Evolutionary conservation across 192 early-diverging fungal genomes (phyloP).

Genomic region (Linnemannia exigua): DNA sequence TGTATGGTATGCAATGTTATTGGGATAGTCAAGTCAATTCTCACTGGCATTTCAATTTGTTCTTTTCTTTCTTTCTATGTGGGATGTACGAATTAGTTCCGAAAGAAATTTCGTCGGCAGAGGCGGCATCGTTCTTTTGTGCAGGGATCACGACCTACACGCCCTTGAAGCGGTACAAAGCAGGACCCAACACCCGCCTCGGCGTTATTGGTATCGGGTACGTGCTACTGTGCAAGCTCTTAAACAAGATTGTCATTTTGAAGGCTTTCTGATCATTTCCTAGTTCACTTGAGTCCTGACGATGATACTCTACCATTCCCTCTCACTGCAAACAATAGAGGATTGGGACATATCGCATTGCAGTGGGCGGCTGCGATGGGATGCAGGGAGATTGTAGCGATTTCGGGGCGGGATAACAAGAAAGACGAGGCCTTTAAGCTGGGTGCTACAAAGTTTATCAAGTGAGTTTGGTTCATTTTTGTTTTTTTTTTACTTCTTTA

Average conservation of each 20-base stretch:
- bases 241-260: too few relatives aligned
- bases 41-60: neutral
- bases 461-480: neutral
- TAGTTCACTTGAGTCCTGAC: too few relatives aligned
- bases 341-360: slow-evolving; percentile 75
- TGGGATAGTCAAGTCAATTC: neutral
- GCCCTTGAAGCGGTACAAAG: slow-evolving; percentile 65
- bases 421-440: slow-evolving; percentile 65
- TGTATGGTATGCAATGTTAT: neutral
- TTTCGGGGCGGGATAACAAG: slow-evolving; percentile 67
- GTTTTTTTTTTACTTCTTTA: neutral
- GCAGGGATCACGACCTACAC: slow-evolving; percentile 84
- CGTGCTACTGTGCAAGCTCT: neutral
- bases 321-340: slow-evolving; percentile 35
- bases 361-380: slow-evolving; percentile 69
- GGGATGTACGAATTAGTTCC: too few relatives aligned
- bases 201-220: slow-evolving; percentile 74
- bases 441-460: slow-evolving; percentile 64
- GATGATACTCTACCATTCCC: too few relatives aligned
- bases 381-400: slow-evolving; percentile 63
- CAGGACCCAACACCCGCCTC: slow-evolving; percentile 60
- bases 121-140: slow-evolving; percentile 85
- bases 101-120: slow-evolving; percentile 4
- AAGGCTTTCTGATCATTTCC: too few relatives aligned
- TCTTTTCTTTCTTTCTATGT: neutral